Evolutionary conservation across 495 filamentous ascomycete species (phyloP).

Genomic region (Xylaria venustula): DNA sequence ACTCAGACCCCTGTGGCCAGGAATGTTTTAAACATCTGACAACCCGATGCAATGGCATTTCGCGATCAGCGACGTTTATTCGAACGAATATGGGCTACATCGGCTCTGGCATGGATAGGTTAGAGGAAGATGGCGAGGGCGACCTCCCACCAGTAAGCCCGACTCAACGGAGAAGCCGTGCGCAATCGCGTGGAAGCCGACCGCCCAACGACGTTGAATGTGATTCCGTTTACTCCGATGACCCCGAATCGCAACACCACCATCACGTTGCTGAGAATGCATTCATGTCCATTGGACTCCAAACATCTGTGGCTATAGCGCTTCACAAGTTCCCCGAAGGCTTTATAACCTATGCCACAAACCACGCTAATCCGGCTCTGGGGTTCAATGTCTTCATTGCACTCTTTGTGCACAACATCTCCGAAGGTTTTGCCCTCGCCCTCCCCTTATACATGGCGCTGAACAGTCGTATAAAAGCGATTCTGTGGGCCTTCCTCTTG

Average conservation of each 20-base stretch:
- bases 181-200: constrained; percentile 28
- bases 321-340: constrained; percentile 97
- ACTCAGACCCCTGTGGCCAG: constrained; percentile 79
- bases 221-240: constrained; percentile 31
- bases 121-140: constrained; percentile 28
- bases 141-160: constrained; percentile 22
- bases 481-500: constrained; percentile 78
- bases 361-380: constrained; percentile 85
- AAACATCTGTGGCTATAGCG: constrained; percentile 91
- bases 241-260: constrained; percentile 65
- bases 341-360: constrained; percentile 97
- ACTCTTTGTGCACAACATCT: constrained; percentile 96
- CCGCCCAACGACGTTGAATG: constrained; percentile 26
- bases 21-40: constrained; percentile 67
- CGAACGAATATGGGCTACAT: constrained; percentile 21
- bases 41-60: constrained; percentile 23
- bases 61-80: constrained; percentile 25
- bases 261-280: constrained; percentile 97
- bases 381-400: constrained; percentile 92
- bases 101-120: constrained; percentile 18
- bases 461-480: constrained; percentile 69
- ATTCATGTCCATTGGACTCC: constrained; percentile 87
- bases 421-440: constrained; percentile 93
- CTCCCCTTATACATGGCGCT: constrained; percentile 89
- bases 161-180: constrained; percentile 25